Conservation (phyloP, 441 rosid species). For the Capsella rubella region DNA sequence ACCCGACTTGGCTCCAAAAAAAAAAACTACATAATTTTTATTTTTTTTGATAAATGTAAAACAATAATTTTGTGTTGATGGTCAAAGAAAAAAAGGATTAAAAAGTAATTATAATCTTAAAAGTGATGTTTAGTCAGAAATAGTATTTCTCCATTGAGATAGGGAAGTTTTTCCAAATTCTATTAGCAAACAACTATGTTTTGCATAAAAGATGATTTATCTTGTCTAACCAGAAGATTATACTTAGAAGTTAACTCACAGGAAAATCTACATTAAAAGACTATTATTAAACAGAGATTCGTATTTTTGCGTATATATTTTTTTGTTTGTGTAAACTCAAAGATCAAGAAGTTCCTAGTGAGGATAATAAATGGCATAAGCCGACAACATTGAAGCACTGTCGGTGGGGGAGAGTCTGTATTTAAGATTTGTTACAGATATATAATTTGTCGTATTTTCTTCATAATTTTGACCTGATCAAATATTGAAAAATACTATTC, state of each 20-base stretch:
- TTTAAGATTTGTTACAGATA: slow-evolving; percentile 39
- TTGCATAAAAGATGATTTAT: slow-evolving; percentile 1
- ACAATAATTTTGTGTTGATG: background rate
- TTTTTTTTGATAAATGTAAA: slow-evolving; percentile 19
- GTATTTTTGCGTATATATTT: background rate
- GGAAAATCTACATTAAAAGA: background rate
- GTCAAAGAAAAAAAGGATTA: slow-evolving; percentile 32
- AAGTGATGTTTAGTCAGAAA: slow-evolving; percentile 37
- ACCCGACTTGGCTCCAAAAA: slow-evolving; percentile 26
- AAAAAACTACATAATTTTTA: slow-evolving; percentile 24
- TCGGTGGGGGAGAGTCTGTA: slow-evolving; percentile 45
- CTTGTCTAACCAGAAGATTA: slow-evolving; percentile 21
- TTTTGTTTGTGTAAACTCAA: no score
- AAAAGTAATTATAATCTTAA: slow-evolving; percentile 1
- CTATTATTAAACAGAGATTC: background rate
- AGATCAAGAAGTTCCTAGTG: slow-evolving; percentile 8
- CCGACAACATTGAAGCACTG: slow-evolving; percentile 47
- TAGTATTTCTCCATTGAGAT: slow-evolving; percentile 22
- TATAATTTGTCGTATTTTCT: slow-evolving; percentile 37
- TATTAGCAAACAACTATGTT: slow-evolving; percentile 22
- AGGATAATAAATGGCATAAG: slow-evolving; percentile 21
- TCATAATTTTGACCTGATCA: slow-evolving; percentile 39
- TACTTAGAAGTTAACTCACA: no score
- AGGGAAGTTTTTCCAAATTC: slow-evolving; percentile 36
- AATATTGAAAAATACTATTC: slow-evolving; percentile 22